These are phyloP conservation scores for Leccinum pellstonianum DNA, from an alignment of 768 basidiomycete genomes.

Conservation along the genomic window DNA sequence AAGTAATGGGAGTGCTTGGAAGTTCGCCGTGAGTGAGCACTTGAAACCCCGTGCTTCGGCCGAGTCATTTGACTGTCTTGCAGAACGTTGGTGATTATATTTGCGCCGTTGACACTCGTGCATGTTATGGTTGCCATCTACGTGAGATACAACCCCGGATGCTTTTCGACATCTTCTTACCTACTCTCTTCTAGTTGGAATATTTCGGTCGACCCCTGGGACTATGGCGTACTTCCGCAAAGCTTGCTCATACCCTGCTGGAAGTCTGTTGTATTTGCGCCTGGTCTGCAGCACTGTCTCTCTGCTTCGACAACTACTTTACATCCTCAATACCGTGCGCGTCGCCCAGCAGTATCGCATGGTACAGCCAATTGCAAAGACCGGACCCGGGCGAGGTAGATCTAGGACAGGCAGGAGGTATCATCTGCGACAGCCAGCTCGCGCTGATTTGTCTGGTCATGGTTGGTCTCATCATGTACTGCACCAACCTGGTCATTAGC, in stretches of 20 bases:
- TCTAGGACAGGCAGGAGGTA: conserved; percentile 49
- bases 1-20: conserved; percentile 70
- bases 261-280: conserved; percentile 91
- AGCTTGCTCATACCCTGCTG: conserved; percentile 81
- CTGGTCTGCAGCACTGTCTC: conserved; percentile 89
- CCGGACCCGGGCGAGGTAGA: conserved; percentile 7
- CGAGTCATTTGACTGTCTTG: background rate
- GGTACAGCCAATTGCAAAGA: conserved; percentile 62
- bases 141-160: conserved; percentile 43
- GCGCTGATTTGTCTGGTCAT: conserved; percentile 77
- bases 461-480: conserved; percentile 76
- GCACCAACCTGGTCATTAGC: conserved; percentile 80
- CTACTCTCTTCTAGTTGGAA: conserved; percentile 58
- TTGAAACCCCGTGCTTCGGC: background rate
- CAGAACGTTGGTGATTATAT: conserved; percentile 82
- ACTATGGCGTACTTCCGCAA: conserved; percentile 86
- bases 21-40: conserved; percentile 67
- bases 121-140: conserved; percentile 88
- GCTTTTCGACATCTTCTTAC: conserved; percentile 16
- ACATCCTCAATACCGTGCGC: conserved; percentile 82
- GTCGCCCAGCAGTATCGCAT: conserved; percentile 52
- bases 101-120: conserved; percentile 76
- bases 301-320: conserved; percentile 91
- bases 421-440: conserved; percentile 73
- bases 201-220: conserved; percentile 92